Conservation (phyloP, 2,329 filamentous ascomycete genomes). For the Magnaporthales sp. region DNA sequence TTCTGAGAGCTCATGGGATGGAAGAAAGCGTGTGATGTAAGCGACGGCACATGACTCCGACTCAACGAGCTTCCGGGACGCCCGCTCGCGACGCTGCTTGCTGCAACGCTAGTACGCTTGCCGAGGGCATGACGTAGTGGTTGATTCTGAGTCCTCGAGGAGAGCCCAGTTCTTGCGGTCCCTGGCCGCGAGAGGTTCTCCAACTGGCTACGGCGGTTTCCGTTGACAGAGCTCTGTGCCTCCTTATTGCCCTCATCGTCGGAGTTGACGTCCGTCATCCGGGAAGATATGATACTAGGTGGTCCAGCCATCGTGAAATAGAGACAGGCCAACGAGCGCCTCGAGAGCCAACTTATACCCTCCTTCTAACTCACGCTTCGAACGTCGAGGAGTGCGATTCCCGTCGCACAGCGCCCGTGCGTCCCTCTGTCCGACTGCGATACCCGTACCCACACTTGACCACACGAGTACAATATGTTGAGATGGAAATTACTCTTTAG, state of each 20-base stretch:
- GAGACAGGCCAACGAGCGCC: neutral
- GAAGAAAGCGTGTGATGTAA: conserved; percentile 88
- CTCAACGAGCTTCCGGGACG: conserved; percentile 61
- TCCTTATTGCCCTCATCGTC: conserved; percentile 42
- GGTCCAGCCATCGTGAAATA: conserved; percentile 32
- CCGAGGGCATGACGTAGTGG: conserved; percentile 43
- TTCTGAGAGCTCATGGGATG: conserved; percentile 94
- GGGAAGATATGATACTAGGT: conserved; percentile 61
- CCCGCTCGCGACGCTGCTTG: conserved; percentile 33
- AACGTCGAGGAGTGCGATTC: neutral
- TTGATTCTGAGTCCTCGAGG: conserved; percentile 39
- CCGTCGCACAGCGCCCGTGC: neutral
- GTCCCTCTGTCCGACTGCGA: neutral
- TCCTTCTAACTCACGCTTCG: neutral
- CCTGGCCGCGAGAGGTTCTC: conserved; percentile 42
- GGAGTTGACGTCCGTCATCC: conserved; percentile 57
- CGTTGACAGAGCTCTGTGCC: conserved; percentile 20
- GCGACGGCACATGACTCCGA: conserved; percentile 79
- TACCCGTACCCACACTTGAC: neutral
- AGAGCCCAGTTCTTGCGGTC: conserved; percentile 43
- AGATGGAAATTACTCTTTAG: neutral
- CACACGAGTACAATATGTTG: neutral
- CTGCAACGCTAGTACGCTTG: conserved; percentile 30
- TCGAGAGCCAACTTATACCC: neutral
- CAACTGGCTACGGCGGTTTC: conserved; percentile 28